Conservation (phyloP, 1,284 basidiomycete genomes). For the Lignosus rhinocerotis region DNA sequence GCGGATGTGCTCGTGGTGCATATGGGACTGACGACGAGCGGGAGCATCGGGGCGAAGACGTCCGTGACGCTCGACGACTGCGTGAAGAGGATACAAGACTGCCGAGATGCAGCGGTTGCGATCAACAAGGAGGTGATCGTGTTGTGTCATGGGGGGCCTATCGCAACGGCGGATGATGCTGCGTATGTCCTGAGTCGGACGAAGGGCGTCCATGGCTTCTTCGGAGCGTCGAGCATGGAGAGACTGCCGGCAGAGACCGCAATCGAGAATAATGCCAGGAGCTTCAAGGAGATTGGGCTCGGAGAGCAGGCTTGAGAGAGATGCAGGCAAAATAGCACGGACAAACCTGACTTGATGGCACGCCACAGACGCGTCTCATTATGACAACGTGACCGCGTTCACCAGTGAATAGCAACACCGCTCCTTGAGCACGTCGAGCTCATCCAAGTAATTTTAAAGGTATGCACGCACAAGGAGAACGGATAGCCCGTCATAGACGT, state of each 20-base stretch:
- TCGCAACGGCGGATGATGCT: constrained; percentile 24
- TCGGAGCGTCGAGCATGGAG: constrained; percentile 30
- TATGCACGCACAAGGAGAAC: too few relatives aligned
- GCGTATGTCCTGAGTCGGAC: constrained; percentile 24
- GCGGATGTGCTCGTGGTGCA: constrained; percentile 30
- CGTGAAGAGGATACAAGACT: constrained; percentile 24
- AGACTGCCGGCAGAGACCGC: constrained; percentile 26
- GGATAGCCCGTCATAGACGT: too few relatives aligned
- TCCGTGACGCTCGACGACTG: constrained; percentile 26
- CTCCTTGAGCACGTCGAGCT: too few relatives aligned
- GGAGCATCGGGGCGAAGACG: constrained; percentile 28
- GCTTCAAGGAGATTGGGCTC: constrained; percentile 18
- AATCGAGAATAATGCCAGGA: constrained; percentile 25
- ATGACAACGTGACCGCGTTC: constrained; percentile 10
- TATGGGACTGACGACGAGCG: constrained; percentile 28
- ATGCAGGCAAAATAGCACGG: background rate
- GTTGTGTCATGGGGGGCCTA: constrained; percentile 27
- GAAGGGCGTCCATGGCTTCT: constrained; percentile 28
- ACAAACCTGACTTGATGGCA: background rate
- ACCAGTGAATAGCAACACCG: too few relatives aligned
- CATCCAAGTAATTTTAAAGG: too few relatives aligned
- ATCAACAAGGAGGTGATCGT: constrained; percentile 25
- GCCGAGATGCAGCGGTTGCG: constrained; percentile 24
- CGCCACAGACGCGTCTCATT: constrained; percentile 9
- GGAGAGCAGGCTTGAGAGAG: background rate